Base-by-base conservation (phyloP, 1,284 basidiomycete species). In the Vanrija humicola region DNA sequence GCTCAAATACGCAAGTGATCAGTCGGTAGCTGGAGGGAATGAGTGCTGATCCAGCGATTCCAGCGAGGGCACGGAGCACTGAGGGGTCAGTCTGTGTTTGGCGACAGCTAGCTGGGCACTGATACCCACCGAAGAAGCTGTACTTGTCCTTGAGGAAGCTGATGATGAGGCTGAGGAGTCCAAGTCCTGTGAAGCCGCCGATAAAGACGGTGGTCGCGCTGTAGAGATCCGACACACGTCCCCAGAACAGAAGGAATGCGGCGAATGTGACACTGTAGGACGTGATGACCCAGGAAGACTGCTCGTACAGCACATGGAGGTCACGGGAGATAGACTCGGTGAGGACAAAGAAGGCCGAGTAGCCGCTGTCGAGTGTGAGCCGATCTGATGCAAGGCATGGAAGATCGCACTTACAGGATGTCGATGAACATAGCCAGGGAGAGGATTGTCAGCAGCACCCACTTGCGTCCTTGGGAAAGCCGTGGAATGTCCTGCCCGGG, bases 11-110 rank as follows among this genome's bases (percentile, higher is more conserved):
- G 28, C 63, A 57, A 14, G 67, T 48, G 48, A 77, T 76, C 38
- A 77, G 62, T 47, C 71, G 65, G 60, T 70, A 74, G 2, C 72
- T 64, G 16, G 72, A 62, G 2, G 74, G 74, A 26, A 74, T 70
- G 29, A 66, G 61, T 1, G 61, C 54, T 1, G 68, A 58, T 5
- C 65, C 69, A 0, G 61, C 60, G 18, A 74, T 64, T 15, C 71
- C 73, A 5, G 60, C 56, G 3, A 72, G 21, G 0, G 68, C 71
- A 16, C 69, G 61, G 28, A 73, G 53, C 38, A 73, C 50, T 34
- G 34, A 2, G 9, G 34, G 5, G 34, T 34, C 34, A 34, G 34
- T 5, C 12, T 29, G 28, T 23, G 28, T 12, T 8, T 29, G 28
- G 28, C 28, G 28, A 23, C 21, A 23, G 21, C 21, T 23, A 5